Percentiles rank a stretch among this genome's conserved stretches.
Evolutionary conservation across 176 grass and related monocot species (phyloP).

Genomic region (Avena insularis): DNA sequence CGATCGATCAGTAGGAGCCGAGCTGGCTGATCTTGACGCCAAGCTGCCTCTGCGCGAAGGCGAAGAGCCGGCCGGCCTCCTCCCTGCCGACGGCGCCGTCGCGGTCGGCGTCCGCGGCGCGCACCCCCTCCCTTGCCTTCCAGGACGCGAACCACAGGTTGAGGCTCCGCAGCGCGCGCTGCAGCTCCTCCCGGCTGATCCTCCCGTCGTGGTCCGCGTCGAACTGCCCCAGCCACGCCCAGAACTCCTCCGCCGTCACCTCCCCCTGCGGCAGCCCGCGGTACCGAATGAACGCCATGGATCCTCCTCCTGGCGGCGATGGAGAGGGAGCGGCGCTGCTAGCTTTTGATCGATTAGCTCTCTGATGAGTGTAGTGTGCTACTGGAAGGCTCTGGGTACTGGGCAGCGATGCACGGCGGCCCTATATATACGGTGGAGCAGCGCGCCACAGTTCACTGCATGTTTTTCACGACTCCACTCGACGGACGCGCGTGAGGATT

Average conservation of each 20-base stretch:
- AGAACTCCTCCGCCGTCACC: slow-evolving; percentile 71
- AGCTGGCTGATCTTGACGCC: slow-evolving; percentile 66
- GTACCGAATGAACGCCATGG: slow-evolving; percentile 65
- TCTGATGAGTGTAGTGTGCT: background rate
- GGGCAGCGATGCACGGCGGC: background rate
- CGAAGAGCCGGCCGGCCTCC: slow-evolving; percentile 50
- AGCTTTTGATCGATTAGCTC: background rate
- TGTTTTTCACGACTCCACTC: slow-evolving; percentile 12
- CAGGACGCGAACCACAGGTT: slow-evolving; percentile 72
- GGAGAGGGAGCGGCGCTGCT: background rate
- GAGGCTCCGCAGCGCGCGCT: slow-evolving; percentile 62
- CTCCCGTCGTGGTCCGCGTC: slow-evolving; percentile 63
- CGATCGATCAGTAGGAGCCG: background rate
- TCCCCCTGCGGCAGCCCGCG: slow-evolving; percentile 62
- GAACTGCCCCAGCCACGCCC: slow-evolving; percentile 81
- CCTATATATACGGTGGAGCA: slow-evolving; percentile 19
- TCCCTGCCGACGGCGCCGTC: slow-evolving; percentile 52
- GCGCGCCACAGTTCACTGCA: background rate
- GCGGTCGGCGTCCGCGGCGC: slow-evolving; percentile 56
- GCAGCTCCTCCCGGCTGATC: slow-evolving; percentile 71
- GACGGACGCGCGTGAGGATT: too few relatives aligned
- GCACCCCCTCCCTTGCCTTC: slow-evolving; percentile 62
- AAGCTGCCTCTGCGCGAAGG: slow-evolving; percentile 64
- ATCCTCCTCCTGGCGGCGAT: background rate
- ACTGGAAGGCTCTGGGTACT: background rate